Evolutionary conservation across 768 basidiomycete genomes (phyloP).

Genomic region (Porphyrellus cyaneotinctus): DNA sequence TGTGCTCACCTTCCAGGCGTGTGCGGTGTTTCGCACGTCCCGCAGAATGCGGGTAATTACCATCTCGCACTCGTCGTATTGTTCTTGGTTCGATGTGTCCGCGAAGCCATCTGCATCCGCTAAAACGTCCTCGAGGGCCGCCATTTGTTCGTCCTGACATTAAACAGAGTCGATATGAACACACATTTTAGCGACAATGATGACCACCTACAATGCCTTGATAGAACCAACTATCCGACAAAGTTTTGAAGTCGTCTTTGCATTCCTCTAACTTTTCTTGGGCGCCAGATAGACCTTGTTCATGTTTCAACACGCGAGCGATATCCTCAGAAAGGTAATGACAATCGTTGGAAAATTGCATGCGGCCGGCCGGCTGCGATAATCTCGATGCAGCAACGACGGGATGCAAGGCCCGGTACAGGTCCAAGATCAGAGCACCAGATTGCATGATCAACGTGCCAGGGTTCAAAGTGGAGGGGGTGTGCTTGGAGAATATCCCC

Average conservation of each 20-base stretch:
- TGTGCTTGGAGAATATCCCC: slow-evolving; percentile 42
- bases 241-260: slow-evolving; percentile 43
- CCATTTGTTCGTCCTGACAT: slow-evolving; percentile 23
- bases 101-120: slow-evolving; percentile 62
- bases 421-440: slow-evolving; percentile 64
- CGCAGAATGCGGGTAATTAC: slow-evolving; percentile 60
- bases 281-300: slow-evolving; percentile 30
- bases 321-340: slow-evolving; percentile 58
- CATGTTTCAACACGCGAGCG: slow-evolving; percentile 17
- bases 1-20: slow-evolving; percentile 66
- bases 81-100: slow-evolving; percentile 65
- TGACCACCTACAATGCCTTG: slow-evolving; percentile 56
- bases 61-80: slow-evolving; percentile 72
- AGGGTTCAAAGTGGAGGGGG: slow-evolving; percentile 33
- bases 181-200: background rate
- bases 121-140: slow-evolving; percentile 37
- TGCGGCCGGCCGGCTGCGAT: slow-evolving; percentile 47
- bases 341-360: slow-evolving; percentile 84
- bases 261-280: slow-evolving; percentile 52
- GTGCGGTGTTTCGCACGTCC: slow-evolving; percentile 58
- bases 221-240: slow-evolving; percentile 69
- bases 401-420: slow-evolving; percentile 78
- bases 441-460: slow-evolving; percentile 59
- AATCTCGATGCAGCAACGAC: slow-evolving; percentile 50
- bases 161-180: background rate